phyloP scores from a whole-genome alignment of 2,329 filamentous ascomycete species.

The Hirsutella minnesotensis region DNA sequence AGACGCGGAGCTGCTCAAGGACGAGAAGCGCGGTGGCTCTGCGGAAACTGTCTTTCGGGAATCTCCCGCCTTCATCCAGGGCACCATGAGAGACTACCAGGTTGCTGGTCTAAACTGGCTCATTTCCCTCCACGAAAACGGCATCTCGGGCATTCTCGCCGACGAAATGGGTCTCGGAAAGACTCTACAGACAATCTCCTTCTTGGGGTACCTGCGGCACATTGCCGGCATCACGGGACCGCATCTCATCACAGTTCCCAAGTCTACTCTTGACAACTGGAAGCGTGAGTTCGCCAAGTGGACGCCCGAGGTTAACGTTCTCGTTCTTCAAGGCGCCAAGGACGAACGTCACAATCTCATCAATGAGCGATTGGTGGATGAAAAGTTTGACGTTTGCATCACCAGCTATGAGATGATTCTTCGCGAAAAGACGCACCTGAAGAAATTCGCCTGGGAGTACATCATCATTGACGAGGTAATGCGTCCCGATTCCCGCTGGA shows the following conservation, averaged over 20 bases:
- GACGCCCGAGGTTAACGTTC: slow-evolving; percentile 90
- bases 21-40: slow-evolving; percentile 79
- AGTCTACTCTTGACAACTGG: slow-evolving; percentile 98
- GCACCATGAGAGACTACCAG: slow-evolving; percentile 93
- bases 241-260: slow-evolving; percentile 84
- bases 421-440: slow-evolving; percentile 84
- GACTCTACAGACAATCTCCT: slow-evolving; percentile 93
- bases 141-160: slow-evolving; percentile 93
- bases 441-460: slow-evolving; percentile 99
- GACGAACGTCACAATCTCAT: slow-evolving; percentile 85
- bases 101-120: slow-evolving; percentile 94
- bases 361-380: slow-evolving; percentile 79
- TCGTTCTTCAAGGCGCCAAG: slow-evolving; percentile 90
- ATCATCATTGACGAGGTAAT: slow-evolving; percentile 85
- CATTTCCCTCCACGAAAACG: slow-evolving; percentile 94
- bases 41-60: slow-evolving; percentile 89
- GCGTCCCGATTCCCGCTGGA: neutral
- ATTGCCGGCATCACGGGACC: slow-evolving; percentile 82
- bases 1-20: slow-evolving; percentile 76
- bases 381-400: slow-evolving; percentile 95
- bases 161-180: slow-evolving; percentile 99
- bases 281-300: slow-evolving; percentile 85
- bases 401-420: slow-evolving; percentile 99
- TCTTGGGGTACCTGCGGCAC: slow-evolving; percentile 87
- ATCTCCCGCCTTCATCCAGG: slow-evolving; percentile 79